Conservation (phyloP, 2,329 filamentous ascomycete species). For the Volutella citrinella region DNA sequence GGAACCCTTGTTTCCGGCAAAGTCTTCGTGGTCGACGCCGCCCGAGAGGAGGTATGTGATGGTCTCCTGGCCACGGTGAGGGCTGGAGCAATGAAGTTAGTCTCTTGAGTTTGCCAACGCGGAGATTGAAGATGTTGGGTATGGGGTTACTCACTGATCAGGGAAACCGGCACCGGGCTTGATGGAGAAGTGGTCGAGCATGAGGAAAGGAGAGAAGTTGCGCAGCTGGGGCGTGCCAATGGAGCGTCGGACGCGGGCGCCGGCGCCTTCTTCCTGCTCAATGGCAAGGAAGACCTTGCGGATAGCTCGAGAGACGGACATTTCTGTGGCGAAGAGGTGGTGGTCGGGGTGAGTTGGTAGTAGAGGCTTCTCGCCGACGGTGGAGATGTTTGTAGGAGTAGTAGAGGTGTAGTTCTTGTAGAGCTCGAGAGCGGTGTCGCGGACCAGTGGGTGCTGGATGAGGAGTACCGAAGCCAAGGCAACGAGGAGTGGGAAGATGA, state of each 20-base stretch:
- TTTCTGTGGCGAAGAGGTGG: slow-evolving; percentile 43
- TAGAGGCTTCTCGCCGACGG: no score
- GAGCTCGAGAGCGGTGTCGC: slow-evolving; percentile 20
- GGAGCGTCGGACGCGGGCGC: slow-evolving; percentile 80
- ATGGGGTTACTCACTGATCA: slow-evolving; percentile 58
- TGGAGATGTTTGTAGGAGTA: no score
- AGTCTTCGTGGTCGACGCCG: slow-evolving; percentile 88
- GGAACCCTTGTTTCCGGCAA: slow-evolving; percentile 79
- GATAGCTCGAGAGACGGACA: slow-evolving; percentile 72
- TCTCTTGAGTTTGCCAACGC: neutral
- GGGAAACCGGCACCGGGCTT: slow-evolving; percentile 82
- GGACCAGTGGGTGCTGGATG: slow-evolving; percentile 22
- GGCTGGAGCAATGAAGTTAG: slow-evolving; percentile 25
- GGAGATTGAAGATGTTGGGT: neutral
- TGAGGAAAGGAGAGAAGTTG: slow-evolving; percentile 89
- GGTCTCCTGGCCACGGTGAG: slow-evolving; percentile 76
- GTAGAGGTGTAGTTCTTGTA: slow-evolving; percentile 9
- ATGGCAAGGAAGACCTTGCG: slow-evolving; percentile 78
- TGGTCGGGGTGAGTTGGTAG: slow-evolving; percentile 8
- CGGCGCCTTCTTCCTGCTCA: slow-evolving; percentile 85
- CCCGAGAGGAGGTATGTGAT: slow-evolving; percentile 90
- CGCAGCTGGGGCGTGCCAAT: slow-evolving; percentile 80
- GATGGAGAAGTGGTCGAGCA: slow-evolving; percentile 91
- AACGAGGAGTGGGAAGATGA: slow-evolving; percentile 28
- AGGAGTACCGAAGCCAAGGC: slow-evolving; percentile 26